These are phyloP conservation scores for Sonneratia caseolaris DNA, from an alignment of 345 rosid genomes.

Conservation along the genomic window DNA sequence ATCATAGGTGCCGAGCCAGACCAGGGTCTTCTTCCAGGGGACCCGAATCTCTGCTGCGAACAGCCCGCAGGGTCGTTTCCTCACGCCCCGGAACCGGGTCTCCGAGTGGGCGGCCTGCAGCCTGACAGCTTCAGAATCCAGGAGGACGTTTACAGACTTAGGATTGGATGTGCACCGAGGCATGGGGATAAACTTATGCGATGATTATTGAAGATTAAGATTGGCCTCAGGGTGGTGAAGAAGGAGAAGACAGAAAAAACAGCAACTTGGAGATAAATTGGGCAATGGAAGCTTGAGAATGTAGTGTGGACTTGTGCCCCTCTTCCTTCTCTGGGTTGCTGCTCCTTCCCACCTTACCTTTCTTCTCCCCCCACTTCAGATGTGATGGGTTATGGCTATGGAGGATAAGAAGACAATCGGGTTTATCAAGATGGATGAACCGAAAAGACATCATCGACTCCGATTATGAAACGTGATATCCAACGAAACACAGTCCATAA, in stretches of 20 bases:
- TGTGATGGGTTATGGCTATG: not conserved
- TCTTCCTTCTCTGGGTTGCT: not conserved
- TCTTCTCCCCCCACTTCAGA: not conserved
- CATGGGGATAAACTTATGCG: not conserved
- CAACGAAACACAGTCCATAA: no score
- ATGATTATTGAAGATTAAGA: not conserved
- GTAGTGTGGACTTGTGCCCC: not conserved
- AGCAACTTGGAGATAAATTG: no score
- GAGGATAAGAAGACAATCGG: no score
- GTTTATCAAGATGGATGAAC: no score
- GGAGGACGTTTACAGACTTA: not conserved
- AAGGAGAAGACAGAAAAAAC: not conserved
- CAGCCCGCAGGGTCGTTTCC: constrained; percentile 98
- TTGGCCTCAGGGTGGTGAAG: not conserved
- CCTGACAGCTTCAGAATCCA: not conserved
- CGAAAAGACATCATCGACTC: no score
- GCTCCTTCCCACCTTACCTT: not conserved
- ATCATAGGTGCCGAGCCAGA: constrained; percentile 93
- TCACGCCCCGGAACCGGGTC: constrained; percentile 79
- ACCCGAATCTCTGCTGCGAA: constrained; percentile 96
- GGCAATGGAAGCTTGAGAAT: not conserved
- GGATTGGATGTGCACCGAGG: constrained; percentile 1
- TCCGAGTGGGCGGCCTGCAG: constrained; percentile 53
- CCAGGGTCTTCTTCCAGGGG: constrained; percentile 90
- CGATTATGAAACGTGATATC: no score